Conservation (phyloP, 2,329 filamentous ascomycete species). For the Penicillium sp. region DNA sequence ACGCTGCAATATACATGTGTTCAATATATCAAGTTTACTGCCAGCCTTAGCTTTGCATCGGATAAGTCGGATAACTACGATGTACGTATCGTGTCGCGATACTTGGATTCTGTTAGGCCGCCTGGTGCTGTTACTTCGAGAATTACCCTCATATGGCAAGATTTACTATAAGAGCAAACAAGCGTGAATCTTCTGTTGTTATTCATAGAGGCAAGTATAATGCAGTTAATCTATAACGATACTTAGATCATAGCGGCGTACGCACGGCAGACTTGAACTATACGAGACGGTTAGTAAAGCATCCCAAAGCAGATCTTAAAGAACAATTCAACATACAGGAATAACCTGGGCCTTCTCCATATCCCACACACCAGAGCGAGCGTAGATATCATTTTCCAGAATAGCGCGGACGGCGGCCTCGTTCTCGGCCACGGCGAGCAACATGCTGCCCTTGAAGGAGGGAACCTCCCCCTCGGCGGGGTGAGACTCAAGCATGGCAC, state of each 20-base stretch:
- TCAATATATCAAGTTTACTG: too few species aligned
- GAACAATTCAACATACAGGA: slow-evolving; percentile 30
- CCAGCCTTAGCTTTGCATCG: too few species aligned
- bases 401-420: slow-evolving; percentile 68
- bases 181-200: not conserved
- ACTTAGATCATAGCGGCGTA: slow-evolving; percentile 12
- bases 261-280: slow-evolving; percentile 36
- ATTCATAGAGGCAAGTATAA: not conserved
- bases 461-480: slow-evolving; percentile 62
- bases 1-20: too few species aligned
- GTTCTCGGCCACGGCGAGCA: slow-evolving; percentile 66
- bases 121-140: not conserved
- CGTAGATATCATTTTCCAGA: slow-evolving; percentile 73
- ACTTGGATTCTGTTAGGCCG: not conserved
- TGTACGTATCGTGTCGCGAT: too few species aligned
- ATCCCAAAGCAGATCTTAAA: not conserved
- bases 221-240: not conserved
- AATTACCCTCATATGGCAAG: not conserved
- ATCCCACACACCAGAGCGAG: slow-evolving; percentile 75
- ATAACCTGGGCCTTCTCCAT: slow-evolving; percentile 58
- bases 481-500: slow-evolving; percentile 66
- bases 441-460: slow-evolving; percentile 71
- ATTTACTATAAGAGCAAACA: not conserved
- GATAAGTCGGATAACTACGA: too few species aligned
- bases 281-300: slow-evolving; percentile 4